Evolutionary conservation across 2,329 filamentous ascomycete species (phyloP), one percentile per base, ranked within the genome.

Genomic region (Penicillium crustosum): DNA sequence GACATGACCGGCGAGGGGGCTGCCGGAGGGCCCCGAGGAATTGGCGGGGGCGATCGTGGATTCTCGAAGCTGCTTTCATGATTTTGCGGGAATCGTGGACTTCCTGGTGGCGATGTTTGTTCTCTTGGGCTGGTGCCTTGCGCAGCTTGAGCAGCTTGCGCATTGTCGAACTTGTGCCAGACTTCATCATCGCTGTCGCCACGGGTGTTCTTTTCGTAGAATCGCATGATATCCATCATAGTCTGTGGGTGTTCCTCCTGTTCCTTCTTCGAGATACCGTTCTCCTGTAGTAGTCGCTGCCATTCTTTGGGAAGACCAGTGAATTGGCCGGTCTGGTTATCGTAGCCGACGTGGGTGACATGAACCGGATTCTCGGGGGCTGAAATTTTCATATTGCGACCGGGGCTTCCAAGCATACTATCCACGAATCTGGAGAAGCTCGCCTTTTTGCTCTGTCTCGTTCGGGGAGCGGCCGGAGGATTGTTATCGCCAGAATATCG

Each of bases 231-330:
- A 74, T 97, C 90, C 71, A 95, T 89, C 78, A 97, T 92, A 58
- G 93, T 93, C 75, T 97, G 92, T 3, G 94, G 94, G 71, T 97
- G 92, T 76, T 96, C 90, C 74, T 93, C 90, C 75, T 95, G 90
- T 74, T 97, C 94, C 78, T 94, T 93, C 78, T 96, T 92, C 29
- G 93, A 90, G 69, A 99, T 97, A 63, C 94, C 94, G 75, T 91
- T 96, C 76, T 96, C 93, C 78, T 93, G 91, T 71, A 99, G 86
- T 73, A 97, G 85, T 61, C 91, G 89, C 78, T 97, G 93, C 94
- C 94, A 99, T 83, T 97, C 94, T 76, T 94, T 95, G 19, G 94
- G 94, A 29, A 99, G 83, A 63, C 94, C 94, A 57, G 93, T 97
- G 75, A 96, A 99, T 78, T 96, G 91, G 65, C 94, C 94, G 4